Conservation (phyloP, 306 rosid genomes). For the Geum urbanum region DNA sequence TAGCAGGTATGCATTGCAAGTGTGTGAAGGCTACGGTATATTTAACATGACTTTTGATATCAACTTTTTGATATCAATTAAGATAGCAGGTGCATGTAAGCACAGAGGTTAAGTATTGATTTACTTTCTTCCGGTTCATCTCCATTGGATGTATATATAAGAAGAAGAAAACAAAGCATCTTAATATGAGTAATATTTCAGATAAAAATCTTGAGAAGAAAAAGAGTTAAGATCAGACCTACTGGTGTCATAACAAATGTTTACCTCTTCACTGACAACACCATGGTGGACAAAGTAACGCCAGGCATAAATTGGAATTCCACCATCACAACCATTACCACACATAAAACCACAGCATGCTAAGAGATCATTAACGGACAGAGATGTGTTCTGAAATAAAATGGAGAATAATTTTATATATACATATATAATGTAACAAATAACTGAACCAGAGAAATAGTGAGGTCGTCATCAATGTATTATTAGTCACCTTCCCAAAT, state of each 20-base stretch:
- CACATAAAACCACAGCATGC: conserved; percentile 95
- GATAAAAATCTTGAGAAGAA: conserved; percentile 5
- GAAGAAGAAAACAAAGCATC: not conserved
- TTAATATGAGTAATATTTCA: not conserved
- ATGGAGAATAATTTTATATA: conserved; percentile 15
- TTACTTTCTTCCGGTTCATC: not conserved
- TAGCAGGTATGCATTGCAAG: not conserved
- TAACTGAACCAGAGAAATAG: conserved; percentile 15
- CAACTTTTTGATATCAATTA: too few relatives aligned
- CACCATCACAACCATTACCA: conserved; percentile 91
- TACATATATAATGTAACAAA: not conserved
- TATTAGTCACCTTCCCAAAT: conserved; percentile 45
- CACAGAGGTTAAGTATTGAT: not conserved
- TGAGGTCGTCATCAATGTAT: conserved; percentile 10
- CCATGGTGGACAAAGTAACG: conserved; percentile 68
- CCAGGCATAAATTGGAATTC: conserved; percentile 79
- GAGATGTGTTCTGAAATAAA: conserved; percentile 67
- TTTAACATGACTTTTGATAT: not conserved
- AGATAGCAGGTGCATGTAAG: not conserved
- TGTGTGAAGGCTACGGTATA: not conserved
- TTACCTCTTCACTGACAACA: conserved; percentile 95
- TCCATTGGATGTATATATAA: not conserved
- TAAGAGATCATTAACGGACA: conserved; percentile 82
- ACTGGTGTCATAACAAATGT: not conserved
- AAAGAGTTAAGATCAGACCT: not conserved